Evolutionary conservation across 768 basidiomycete genomes (phyloP).

Genomic region (Astraeus odoratus): DNA sequence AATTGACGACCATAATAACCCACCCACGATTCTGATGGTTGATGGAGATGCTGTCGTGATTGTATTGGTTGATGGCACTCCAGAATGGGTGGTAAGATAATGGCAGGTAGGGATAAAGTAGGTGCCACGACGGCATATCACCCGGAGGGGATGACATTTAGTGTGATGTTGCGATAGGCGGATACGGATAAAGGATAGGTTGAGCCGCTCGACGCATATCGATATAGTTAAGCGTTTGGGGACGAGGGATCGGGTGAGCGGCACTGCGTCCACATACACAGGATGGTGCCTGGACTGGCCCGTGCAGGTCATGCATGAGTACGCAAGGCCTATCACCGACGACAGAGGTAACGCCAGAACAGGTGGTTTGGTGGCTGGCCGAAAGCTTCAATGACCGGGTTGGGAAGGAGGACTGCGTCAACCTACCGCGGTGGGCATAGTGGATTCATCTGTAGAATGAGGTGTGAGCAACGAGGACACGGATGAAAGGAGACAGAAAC

Average conservation of each 20-base stretch:
- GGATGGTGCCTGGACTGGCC: background rate
- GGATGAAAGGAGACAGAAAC: constrained; percentile 20
- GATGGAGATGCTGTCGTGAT: background rate
- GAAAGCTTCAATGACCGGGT: constrained; percentile 2
- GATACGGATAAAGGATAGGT: background rate
- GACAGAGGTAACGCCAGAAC: constrained; percentile 46
- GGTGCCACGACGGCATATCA: background rate
- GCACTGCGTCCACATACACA: background rate
- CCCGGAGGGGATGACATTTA: background rate
- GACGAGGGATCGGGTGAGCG: background rate
- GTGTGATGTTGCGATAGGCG: background rate
- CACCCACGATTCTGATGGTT: background rate
- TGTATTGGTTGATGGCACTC: too few relatives aligned
- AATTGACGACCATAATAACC: background rate
- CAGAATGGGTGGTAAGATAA: background rate
- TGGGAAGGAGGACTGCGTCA: background rate
- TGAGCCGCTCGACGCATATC: background rate
- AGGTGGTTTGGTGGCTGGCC: constrained; percentile 35
- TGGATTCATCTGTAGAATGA: constrained; percentile 46
- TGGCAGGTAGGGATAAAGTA: background rate
- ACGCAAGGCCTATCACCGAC: constrained; percentile 23
- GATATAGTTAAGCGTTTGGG: background rate
- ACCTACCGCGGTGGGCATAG: constrained; percentile 38
- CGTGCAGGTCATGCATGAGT: constrained; percentile 6
- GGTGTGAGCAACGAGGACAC: constrained; percentile 1